phyloP scores from a whole-genome alignment of 2,329 filamentous ascomycete species.

The Xylaria sp. region DNA sequence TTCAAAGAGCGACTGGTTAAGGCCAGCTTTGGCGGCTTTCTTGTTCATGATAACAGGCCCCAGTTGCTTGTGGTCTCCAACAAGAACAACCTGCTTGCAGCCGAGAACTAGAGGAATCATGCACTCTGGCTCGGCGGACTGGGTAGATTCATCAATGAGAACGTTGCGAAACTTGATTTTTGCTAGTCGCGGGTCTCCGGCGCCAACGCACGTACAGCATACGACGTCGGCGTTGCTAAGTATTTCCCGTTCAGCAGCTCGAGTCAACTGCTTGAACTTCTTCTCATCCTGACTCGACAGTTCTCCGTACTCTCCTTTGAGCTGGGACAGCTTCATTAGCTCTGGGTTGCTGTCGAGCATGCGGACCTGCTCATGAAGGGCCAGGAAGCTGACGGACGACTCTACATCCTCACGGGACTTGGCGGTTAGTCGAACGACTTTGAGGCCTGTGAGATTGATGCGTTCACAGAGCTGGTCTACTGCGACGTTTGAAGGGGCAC shows the following conservation, averaged over 20 bases:
- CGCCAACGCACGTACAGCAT: slow-evolving; percentile 98
- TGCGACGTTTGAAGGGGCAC: slow-evolving; percentile 96
- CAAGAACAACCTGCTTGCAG: slow-evolving; percentile 98
- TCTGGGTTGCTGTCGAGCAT: slow-evolving; percentile 98
- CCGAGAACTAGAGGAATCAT: slow-evolving; percentile 98
- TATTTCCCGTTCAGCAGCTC: slow-evolving; percentile 94
- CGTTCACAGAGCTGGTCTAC: slow-evolving; percentile 98
- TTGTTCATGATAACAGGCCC: slow-evolving; percentile 99
- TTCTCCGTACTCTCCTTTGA: slow-evolving; percentile 92
- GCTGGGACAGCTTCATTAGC: slow-evolving; percentile 88
- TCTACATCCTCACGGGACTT: slow-evolving; percentile 99
- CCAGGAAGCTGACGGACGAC: slow-evolving; percentile 95
- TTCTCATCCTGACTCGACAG: slow-evolving; percentile 96
- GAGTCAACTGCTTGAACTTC: slow-evolving; percentile 95
- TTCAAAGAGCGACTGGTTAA: slow-evolving; percentile 99
- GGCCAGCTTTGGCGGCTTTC: slow-evolving; percentile 95
- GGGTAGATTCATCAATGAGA: slow-evolving; percentile 96
- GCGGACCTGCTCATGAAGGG: slow-evolving; percentile 95
- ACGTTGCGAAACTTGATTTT: slow-evolving; percentile 99
- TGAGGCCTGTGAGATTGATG: slow-evolving; percentile 92
- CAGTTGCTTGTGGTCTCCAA: slow-evolving; percentile 97
- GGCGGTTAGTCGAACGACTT: slow-evolving; percentile 97
- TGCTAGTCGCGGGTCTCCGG: slow-evolving; percentile 91
- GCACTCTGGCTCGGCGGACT: slow-evolving; percentile 97
- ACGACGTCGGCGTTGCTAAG: slow-evolving; percentile 96